These are phyloP conservation scores for Curvularia verruculosa DNA, from an alignment of 2,329 filamentous ascomycete species.

Conservation along the genomic window DNA sequence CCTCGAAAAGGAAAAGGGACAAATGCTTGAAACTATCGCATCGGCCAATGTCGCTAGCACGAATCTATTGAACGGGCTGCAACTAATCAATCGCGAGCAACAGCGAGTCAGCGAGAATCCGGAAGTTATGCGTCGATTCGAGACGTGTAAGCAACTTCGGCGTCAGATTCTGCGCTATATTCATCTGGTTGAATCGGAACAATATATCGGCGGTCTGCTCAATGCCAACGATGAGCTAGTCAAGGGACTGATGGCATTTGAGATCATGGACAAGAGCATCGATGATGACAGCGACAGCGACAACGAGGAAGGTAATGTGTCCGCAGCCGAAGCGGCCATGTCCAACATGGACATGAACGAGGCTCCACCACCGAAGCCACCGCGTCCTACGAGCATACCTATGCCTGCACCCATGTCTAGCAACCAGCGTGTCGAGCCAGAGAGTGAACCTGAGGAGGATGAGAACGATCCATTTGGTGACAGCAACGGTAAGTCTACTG, in stretches of 20 bases:
- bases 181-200: constrained; percentile 84
- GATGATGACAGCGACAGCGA: constrained; percentile 73
- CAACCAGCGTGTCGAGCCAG: constrained; percentile 56
- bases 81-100: constrained; percentile 86
- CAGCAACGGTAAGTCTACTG: constrained; percentile 62
- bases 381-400: constrained; percentile 53
- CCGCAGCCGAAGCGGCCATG: constrained; percentile 43
- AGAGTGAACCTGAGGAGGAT: constrained; percentile 62
- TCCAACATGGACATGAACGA: constrained; percentile 54
- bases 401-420: constrained; percentile 44
- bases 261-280: constrained; percentile 87
- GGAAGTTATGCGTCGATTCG: constrained; percentile 76
- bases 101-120: constrained; percentile 87
- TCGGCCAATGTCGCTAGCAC: constrained; percentile 89
- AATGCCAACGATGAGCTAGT: constrained; percentile 97
- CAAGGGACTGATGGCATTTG: constrained; percentile 88
- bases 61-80: constrained; percentile 84
- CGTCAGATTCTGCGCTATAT: constrained; percentile 90
- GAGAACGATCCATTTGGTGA: constrained; percentile 90
- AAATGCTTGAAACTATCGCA: constrained; percentile 87
- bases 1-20: constrained; percentile 83
- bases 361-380: constrained; percentile 56
- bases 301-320: constrained; percentile 44
- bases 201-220: constrained; percentile 88
- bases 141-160: constrained; percentile 83